These are phyloP conservation scores for Backusella macrospora DNA, from an alignment of 192 early-diverging fungal species.

Conservation along the genomic window DNA sequence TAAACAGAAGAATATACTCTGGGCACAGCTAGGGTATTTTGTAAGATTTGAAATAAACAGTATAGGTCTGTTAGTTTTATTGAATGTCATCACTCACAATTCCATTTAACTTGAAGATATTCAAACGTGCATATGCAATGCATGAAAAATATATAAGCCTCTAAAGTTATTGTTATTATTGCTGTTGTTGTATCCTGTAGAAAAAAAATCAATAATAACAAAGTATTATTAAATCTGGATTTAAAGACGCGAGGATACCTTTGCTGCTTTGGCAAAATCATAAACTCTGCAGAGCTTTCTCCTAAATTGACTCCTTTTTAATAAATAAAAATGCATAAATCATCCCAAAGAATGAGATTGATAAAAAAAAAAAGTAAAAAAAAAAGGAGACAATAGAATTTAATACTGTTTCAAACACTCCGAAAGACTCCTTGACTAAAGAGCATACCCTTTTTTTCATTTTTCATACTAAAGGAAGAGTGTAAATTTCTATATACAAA, in stretches of 20 bases:
- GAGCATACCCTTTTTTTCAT: background rate
- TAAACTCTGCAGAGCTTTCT: background rate
- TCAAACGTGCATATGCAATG: background rate
- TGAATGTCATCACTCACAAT: background rate
- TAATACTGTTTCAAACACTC: slow-evolving; percentile 15
- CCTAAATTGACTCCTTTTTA: slow-evolving; percentile 10
- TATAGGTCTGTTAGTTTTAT: no score
- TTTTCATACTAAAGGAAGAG: no score
- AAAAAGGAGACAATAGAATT: slow-evolving; percentile 11
- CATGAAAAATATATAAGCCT: background rate
- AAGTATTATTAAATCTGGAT: background rate
- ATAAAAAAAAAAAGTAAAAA: background rate
- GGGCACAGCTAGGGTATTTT: no score
- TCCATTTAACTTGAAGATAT: background rate
- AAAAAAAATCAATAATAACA: background rate
- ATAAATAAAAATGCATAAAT: slow-evolving; percentile 15
- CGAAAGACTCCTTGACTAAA: slow-evolving; percentile 5
- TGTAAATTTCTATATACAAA: no score
- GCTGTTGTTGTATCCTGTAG: no score
- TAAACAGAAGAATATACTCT: no score
- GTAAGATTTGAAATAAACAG: no score
- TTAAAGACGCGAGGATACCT: background rate
- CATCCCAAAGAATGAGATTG: slow-evolving; percentile 4
- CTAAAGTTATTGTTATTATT: background rate
- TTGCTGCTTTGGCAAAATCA: background rate